Evolutionary conservation across 805 yeast genomes (phyloP).

Genomic region (Wickerhamiella spandovensis): DNA sequence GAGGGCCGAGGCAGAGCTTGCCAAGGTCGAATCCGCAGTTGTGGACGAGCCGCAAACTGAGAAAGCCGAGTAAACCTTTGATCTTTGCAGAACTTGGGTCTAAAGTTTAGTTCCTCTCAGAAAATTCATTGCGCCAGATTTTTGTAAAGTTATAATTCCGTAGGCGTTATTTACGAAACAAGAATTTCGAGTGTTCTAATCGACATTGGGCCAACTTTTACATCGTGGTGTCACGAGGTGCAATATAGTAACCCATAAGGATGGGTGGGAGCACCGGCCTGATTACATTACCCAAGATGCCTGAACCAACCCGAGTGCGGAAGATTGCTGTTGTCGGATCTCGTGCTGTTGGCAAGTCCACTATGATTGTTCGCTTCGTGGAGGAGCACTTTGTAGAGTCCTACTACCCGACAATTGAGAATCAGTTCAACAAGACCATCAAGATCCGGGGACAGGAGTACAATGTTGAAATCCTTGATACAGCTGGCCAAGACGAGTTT

Average conservation of each 20-base stretch:
- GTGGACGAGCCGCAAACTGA: slow-evolving; percentile 4
- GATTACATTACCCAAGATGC: slow-evolving; percentile 11
- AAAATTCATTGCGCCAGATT: too few species aligned
- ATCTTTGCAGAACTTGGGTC: too few species aligned
- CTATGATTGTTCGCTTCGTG: slow-evolving; percentile 70
- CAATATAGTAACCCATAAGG: too few species aligned
- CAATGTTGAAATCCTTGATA: slow-evolving; percentile 73
- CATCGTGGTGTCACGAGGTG: too few species aligned
- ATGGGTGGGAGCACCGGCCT: too few species aligned
- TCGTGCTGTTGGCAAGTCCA: slow-evolving; percentile 75
- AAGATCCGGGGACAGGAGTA: slow-evolving; percentile 60
- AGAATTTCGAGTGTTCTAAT: too few species aligned
- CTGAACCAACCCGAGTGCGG: slow-evolving; percentile 26
- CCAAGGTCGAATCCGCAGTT: slow-evolving; percentile 36
- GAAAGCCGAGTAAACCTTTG: background rate
- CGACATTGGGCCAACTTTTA: too few species aligned
- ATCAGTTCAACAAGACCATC: slow-evolving; percentile 62
- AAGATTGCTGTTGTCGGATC: slow-evolving; percentile 81
- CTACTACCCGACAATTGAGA: slow-evolving; percentile 84
- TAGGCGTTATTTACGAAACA: too few species aligned
- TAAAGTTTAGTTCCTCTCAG: too few species aligned
- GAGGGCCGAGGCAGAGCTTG: slow-evolving; percentile 64
- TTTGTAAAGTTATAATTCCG: too few species aligned
- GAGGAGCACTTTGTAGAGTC: slow-evolving; percentile 81
- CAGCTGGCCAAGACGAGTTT: slow-evolving; percentile 90